Evolutionary conservation across 75 land plant species (phyloP).

Genomic region (Adiantum capillusveneris): DNA sequence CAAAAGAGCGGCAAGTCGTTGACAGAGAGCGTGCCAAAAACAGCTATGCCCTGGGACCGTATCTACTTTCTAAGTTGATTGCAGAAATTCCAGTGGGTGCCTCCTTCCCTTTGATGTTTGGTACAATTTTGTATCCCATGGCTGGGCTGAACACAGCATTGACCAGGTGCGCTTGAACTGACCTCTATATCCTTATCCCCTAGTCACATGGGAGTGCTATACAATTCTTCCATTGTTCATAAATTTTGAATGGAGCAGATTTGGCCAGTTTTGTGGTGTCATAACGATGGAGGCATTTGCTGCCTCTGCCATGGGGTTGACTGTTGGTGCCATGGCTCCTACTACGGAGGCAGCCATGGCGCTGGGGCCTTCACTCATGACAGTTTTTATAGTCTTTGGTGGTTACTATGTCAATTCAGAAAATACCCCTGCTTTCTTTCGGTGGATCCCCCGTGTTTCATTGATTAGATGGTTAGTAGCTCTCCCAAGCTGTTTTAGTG

Average conservation of each 20-base stretch:
- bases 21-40: slow-evolving; percentile 89
- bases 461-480: slow-evolving; percentile 83
- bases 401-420: slow-evolving; percentile 98
- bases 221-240: too few species aligned
- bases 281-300: slow-evolving; percentile 92
- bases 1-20: slow-evolving; percentile 89
- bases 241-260: too few species aligned
- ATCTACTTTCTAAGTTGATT: slow-evolving; percentile 74
- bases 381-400: slow-evolving; percentile 97
- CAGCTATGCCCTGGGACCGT: slow-evolving; percentile 83
- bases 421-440: slow-evolving; percentile 82
- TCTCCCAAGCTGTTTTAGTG: too few species aligned
- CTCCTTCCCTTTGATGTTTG: slow-evolving; percentile 91
- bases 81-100: slow-evolving; percentile 97
- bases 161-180: slow-evolving; percentile 41
- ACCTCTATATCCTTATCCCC: too few species aligned
- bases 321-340: slow-evolving; percentile 98
- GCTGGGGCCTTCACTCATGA: slow-evolving; percentile 96
- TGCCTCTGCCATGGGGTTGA: slow-evolving; percentile 98
- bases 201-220: too few species aligned
- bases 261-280: slow-evolving; percentile 76
- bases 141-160: slow-evolving; percentile 83
- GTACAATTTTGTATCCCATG: slow-evolving; percentile 92
- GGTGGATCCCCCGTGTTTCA: slow-evolving; percentile 94
- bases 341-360: slow-evolving; percentile 98